Evolutionary conservation across 495 filamentous ascomycete species (phyloP).

Genomic region (Daldinia concentrica): DNA sequence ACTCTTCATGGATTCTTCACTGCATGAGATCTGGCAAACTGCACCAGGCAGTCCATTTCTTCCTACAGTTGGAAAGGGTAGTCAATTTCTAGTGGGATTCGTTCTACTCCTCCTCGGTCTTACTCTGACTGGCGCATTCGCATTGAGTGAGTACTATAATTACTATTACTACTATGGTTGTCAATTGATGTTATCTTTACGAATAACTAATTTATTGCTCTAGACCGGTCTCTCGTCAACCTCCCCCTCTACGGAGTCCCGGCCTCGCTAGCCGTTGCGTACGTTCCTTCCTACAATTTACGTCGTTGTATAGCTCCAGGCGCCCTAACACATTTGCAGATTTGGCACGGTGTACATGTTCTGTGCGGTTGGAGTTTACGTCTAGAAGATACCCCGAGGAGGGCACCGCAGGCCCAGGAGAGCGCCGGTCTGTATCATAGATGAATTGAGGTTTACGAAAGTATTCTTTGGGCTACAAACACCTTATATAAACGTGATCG

Average conservation of each 20-base stretch:
- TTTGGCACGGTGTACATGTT: conserved; percentile 98
- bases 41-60: conserved; percentile 83
- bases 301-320: conserved; percentile 20
- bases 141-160: conserved; percentile 72
- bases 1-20: conserved; percentile 69
- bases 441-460: conserved; percentile 43
- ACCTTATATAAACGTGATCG: conserved; percentile 32
- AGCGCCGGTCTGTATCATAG: conserved; percentile 55
- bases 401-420: conserved; percentile 40
- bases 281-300: conserved; percentile 48
- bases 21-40: conserved; percentile 90
- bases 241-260: conserved; percentile 83
- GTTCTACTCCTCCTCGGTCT: conserved; percentile 74
- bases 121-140: conserved; percentile 75
- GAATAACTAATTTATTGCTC: conserved; percentile 15
- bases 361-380: conserved; percentile 98
- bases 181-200: not conserved
- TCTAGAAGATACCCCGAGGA: conserved; percentile 68
- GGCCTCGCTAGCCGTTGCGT: conserved; percentile 91
- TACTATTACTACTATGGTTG: conserved; percentile 34
- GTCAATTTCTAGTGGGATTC: conserved; percentile 86
- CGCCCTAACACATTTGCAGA: conserved; percentile 57
- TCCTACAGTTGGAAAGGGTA: conserved; percentile 81
- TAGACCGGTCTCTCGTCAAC: conserved; percentile 87
- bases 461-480: conserved; percentile 14